A percentile compares a stretch with the other conserved stretches of the same genome.
Evolutionary conservation across 306 rosid genomes (phyloP).

Genomic region (Mimosa pudica): DNA sequence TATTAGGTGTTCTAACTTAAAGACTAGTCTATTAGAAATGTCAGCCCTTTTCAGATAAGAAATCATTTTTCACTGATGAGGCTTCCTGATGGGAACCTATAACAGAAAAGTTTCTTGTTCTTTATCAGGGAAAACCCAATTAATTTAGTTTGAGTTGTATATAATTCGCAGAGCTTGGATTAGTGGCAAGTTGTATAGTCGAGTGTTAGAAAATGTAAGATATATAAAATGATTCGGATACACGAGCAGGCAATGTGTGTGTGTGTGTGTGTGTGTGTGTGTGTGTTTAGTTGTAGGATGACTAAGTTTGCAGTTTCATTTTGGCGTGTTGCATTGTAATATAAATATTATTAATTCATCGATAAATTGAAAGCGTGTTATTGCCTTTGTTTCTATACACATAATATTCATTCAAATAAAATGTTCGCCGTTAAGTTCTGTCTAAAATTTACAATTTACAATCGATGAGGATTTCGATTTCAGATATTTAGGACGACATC

Average conservation of each 20-base stretch:
- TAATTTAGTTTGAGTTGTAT: neutral
- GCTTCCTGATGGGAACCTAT: too few relatives aligned
- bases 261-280: too few relatives aligned
- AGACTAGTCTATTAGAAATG: too few relatives aligned
- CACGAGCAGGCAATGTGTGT: too few relatives aligned
- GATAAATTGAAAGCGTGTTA: neutral
- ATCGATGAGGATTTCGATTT: neutral
- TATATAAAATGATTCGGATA: neutral
- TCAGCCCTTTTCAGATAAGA: too few relatives aligned
- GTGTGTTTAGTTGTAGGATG: neutral
- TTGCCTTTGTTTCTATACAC: too few relatives aligned
- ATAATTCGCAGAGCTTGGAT: slow-evolving; percentile 25
- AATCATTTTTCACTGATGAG: too few relatives aligned
- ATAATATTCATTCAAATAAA: neutral
- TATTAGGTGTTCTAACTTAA: too few relatives aligned
- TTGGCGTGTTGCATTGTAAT: neutral
- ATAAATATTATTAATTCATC: too few relatives aligned
- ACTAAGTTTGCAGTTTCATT: neutral
- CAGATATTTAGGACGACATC: neutral
- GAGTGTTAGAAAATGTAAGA: neutral
- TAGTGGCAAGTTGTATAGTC: neutral
- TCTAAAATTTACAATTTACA: neutral
- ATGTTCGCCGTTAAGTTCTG: neutral
- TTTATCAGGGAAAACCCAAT: neutral
- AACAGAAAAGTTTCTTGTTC: too few relatives aligned